Evolutionary conservation across 2,329 filamentous ascomycete genomes (phyloP).

Genomic region (Diplodia sapinea): DNA sequence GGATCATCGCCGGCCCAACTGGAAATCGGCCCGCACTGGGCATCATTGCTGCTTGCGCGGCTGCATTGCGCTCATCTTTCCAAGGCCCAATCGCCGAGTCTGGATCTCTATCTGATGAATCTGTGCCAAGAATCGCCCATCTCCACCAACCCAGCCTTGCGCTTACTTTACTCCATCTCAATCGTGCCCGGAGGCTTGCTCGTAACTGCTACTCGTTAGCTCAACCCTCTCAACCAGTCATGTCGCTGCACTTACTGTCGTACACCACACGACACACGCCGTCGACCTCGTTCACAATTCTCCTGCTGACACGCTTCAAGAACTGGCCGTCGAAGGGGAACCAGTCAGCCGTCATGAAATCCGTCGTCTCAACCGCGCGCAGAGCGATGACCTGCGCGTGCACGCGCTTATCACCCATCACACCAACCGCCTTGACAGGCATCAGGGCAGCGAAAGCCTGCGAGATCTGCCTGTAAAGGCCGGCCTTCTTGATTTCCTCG

Average conservation of each 20-base stretch:
- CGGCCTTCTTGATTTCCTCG: conserved; percentile 72
- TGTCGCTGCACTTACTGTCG: conserved; percentile 59
- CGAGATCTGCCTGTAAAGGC: conserved; percentile 73
- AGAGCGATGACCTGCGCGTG: conserved; percentile 67
- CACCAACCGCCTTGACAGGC: conserved; percentile 68
- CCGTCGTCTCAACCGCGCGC: conserved; percentile 66
- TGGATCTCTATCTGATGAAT: conserved; percentile 6
- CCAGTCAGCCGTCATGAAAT: conserved; percentile 78
- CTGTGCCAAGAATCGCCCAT: conserved; percentile 4
- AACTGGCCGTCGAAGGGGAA: conserved; percentile 70
- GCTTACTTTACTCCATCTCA: conserved; percentile 74
- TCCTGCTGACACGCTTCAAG: conserved; percentile 67
- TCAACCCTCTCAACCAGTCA: background rate
- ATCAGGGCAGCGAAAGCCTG: conserved; percentile 74
- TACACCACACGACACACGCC: conserved; percentile 75
- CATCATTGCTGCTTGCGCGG: conserved; percentile 21
- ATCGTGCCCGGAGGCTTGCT: conserved; percentile 75
- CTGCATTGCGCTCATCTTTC: conserved; percentile 8
- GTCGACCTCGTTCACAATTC: conserved; percentile 78
- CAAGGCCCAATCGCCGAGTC: background rate
- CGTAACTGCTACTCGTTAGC: conserved; percentile 53
- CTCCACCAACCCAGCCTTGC: background rate
- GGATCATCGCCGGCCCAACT: conserved; percentile 14
- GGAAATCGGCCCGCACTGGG: conserved; percentile 15
- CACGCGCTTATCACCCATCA: conserved; percentile 73